These are phyloP conservation scores for Nicotiana knightiana DNA, from an alignment of 257 asterid species.

Conservation along the genomic window DNA sequence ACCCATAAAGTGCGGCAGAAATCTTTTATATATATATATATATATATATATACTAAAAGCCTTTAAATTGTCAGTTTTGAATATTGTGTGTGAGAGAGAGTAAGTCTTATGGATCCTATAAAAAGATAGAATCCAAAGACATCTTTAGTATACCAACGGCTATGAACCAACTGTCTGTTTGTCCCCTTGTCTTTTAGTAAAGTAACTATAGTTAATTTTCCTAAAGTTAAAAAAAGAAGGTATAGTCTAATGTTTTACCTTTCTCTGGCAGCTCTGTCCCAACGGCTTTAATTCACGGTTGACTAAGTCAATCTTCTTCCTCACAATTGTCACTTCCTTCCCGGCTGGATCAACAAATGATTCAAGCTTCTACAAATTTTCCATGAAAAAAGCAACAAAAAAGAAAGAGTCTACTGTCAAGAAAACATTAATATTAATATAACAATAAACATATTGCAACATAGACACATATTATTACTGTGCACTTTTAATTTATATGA, in stretches of 20 bases:
- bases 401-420: background rate
- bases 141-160: background rate
- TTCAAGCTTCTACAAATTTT: constrained; percentile 69
- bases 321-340: constrained; percentile 57
- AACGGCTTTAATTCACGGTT: constrained; percentile 62
- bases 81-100: background rate
- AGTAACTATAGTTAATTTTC: background rate
- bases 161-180: background rate
- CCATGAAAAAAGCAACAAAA: background rate
- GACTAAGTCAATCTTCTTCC: constrained; percentile 60
- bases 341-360: constrained; percentile 73
- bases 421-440: background rate
- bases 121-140: background rate
- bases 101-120: background rate
- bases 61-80: background rate
- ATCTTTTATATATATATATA: no score
- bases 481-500: no score
- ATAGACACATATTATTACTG: background rate
- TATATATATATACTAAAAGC: no score
- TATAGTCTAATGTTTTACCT: constrained; percentile 32
- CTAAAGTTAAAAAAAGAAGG: background rate
- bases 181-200: background rate
- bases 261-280: constrained; percentile 65
- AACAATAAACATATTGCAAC: background rate
- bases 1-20: accelerated